phyloP scores from a whole-genome alignment of 2,329 filamentous ascomycete species.

The Pseudofabraea citricarpa region DNA sequence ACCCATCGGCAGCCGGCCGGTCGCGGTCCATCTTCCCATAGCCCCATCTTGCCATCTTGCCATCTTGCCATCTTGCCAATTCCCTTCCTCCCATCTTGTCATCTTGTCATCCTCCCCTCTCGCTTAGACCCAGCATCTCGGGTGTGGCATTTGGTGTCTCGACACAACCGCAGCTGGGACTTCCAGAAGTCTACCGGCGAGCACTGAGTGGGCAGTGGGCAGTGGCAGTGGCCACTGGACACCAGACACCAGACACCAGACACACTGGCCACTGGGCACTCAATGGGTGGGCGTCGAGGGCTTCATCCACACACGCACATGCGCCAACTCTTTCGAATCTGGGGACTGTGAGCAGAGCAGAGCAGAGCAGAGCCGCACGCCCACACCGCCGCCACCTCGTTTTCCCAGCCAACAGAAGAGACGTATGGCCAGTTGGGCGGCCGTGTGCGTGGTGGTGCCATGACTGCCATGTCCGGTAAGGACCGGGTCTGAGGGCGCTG shows the following conservation, averaged over 20 bases:
- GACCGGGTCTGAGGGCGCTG: not conserved
- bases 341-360: not conserved
- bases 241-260: too few species aligned
- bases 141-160: constrained; percentile 1
- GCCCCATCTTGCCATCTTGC: not conserved
- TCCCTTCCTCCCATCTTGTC: not conserved
- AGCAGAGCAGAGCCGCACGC: not conserved
- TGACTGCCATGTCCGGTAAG: not conserved
- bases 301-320: too few species aligned
- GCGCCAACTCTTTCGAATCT: not conserved
- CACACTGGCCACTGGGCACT: too few species aligned
- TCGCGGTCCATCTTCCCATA: not conserved
- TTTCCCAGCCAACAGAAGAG: not conserved
- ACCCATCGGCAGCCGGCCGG: not conserved
- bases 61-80: not conserved
- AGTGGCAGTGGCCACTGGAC: too few species aligned
- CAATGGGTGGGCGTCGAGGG: too few species aligned
- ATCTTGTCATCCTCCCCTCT: too few species aligned
- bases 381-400: not conserved
- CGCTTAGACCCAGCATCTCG: constrained; percentile 6
- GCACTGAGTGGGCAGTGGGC: not conserved
- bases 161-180: constrained; percentile 1
- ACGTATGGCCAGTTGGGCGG: not conserved
- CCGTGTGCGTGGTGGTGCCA: not conserved
- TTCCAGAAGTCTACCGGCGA: not conserved